Conservation (phyloP, 768 basidiomycete genomes). For the Xerocomellus dryophilus region DNA sequence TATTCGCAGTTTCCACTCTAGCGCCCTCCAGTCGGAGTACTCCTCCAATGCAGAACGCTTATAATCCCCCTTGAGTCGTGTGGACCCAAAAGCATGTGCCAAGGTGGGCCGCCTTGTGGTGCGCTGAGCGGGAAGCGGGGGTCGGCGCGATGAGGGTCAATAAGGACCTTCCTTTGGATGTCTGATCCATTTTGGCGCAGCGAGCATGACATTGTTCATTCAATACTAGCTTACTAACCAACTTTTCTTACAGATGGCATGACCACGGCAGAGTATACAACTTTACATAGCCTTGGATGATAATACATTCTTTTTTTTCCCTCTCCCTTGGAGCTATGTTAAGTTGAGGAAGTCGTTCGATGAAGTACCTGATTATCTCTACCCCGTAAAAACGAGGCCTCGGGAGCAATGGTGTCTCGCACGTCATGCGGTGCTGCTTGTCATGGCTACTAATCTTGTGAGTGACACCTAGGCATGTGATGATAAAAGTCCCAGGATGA, state of each 20-base stretch:
- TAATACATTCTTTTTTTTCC: neutral
- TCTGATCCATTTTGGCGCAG: slow-evolving; percentile 53
- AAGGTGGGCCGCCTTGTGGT: slow-evolving; percentile 65
- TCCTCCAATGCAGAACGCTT: slow-evolving; percentile 69
- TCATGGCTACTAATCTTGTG: neutral
- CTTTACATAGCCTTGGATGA: neutral
- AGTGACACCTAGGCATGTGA: neutral
- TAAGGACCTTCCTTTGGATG: slow-evolving; percentile 86
- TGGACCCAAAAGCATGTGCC: slow-evolving; percentile 67
- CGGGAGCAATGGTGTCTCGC: no score
- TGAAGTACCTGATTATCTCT: no score
- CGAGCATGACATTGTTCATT: slow-evolving; percentile 4
- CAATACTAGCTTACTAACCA: slow-evolving; percentile 2
- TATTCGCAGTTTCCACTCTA: slow-evolving; percentile 90
- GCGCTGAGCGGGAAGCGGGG: slow-evolving; percentile 74
- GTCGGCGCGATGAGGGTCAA: slow-evolving; percentile 67
- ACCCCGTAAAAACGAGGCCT: no score
- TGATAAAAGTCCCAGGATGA: neutral
- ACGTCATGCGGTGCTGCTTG: no score
- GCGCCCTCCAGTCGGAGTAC: slow-evolving; percentile 64
- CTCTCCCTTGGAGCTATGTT: no score
- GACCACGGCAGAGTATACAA: neutral
- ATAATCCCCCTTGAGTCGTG: slow-evolving; percentile 64
- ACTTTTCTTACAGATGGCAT: slow-evolving; percentile 5
- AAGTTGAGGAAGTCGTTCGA: neutral